Evolutionary conservation across 2,329 filamentous ascomycete genomes (phyloP).

Genomic region (Lachnellula willkommii): DNA sequence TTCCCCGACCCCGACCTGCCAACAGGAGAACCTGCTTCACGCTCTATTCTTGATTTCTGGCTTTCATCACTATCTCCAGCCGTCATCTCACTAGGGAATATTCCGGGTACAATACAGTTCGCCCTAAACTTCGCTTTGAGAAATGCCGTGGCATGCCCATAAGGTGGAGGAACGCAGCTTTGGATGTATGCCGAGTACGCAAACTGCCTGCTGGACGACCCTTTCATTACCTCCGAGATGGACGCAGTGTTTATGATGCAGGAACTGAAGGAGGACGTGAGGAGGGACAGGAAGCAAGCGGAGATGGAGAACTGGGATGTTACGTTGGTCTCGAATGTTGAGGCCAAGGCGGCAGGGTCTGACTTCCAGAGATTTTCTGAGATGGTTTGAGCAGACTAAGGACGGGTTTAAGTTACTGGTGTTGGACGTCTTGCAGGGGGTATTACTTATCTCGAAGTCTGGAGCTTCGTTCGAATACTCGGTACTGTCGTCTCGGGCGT

Average conservation of each 20-base stretch:
- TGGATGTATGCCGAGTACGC: constrained; percentile 34
- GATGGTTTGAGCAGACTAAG: constrained; percentile 38
- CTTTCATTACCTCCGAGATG: constrained; percentile 25
- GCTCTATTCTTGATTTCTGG: constrained; percentile 47
- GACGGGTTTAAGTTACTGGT: neutral
- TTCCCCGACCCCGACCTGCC: constrained; percentile 36
- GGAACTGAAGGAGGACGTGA: constrained; percentile 33
- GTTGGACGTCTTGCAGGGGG: neutral
- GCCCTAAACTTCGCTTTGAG: constrained; percentile 47
- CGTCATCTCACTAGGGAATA: constrained; percentile 43
- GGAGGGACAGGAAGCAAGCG: constrained; percentile 53
- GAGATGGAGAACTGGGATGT: constrained; percentile 58
- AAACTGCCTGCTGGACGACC: constrained; percentile 21
- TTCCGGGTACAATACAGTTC: constrained; percentile 51
- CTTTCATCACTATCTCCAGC: constrained; percentile 40
- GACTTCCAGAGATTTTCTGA: constrained; percentile 46
- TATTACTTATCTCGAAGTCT: constrained; percentile 37
- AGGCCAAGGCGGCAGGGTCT: constrained; percentile 55
- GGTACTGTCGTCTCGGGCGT: constrained; percentile 48
- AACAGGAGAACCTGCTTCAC: constrained; percentile 44
- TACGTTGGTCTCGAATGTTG: constrained; percentile 70
- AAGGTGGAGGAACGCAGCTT: constrained; percentile 45
- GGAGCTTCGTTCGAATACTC: constrained; percentile 44
- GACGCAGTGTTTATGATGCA: constrained; percentile 18
- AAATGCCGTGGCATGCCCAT: constrained; percentile 48